Base-by-base conservation (phyloP, 2,329 filamentous ascomycete species). In the Onygenales sp. region DNA sequence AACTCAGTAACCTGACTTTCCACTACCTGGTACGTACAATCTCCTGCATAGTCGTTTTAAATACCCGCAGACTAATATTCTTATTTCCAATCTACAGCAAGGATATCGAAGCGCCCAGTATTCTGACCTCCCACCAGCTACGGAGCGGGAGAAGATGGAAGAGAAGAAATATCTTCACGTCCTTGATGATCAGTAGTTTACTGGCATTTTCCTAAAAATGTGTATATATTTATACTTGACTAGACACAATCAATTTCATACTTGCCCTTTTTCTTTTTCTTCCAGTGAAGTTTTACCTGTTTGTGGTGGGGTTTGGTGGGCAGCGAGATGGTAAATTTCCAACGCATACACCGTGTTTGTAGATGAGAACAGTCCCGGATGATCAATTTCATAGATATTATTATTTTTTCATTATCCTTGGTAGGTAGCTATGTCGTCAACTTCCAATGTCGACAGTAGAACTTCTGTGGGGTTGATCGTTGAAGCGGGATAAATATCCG, bases 131-230 rank as follows among this genome's bases (percentile, higher is more conserved):
- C 93, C 93, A 50, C 92, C 93, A 48, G 85, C 92, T 65, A 96
- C 92, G 36, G 92, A 96, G 76, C 87, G 86, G 72, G 93, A 98
- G 79, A 93, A 85, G 80, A 80, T 82, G 64, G 91, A 97, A 72
- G 91, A 97, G 74, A 93, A 85, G 81, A 93, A 96, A 79, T 98
- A 95, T 71, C 76, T 97, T 70, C 93, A 98, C 71, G 91, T 98
- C 57, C 76, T 89, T 67, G 89, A 95, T 69, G 86, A 93, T 71
- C 82, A 90, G 78, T 93, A 84, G 64, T 41, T 17, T 35, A 43
- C 33, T 58, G 59, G 57, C 66, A 59, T 64, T 65, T 65, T 62
- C 62, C 59, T 64, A 53, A 60, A 61, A 63, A 62, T 60, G 59
- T 71, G 68, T 72, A 71, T 63, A 70, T 71, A 70, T 61, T 69